phyloP scores from a whole-genome alignment of 2,329 filamentous ascomycete genomes.

The Aspergillus uvarum region DNA sequence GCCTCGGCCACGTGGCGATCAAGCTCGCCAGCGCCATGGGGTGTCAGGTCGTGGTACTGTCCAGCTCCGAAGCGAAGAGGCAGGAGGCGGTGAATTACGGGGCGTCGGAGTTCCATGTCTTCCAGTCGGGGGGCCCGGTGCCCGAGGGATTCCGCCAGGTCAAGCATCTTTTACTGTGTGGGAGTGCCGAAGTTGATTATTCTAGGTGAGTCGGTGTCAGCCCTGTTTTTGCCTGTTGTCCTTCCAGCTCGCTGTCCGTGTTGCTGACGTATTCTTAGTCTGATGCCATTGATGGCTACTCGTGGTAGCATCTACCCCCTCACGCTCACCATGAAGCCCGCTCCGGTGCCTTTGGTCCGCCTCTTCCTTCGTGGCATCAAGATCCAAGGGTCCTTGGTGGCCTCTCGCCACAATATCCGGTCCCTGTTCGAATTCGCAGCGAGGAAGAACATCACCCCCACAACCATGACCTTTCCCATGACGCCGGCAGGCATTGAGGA shows the following conservation, averaged over 20 bases:
- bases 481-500: slow-evolving; percentile 49
- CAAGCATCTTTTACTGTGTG: slow-evolving; percentile 18
- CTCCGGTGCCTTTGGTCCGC: slow-evolving; percentile 40
- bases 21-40: slow-evolving; percentile 67
- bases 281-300: slow-evolving; percentile 27
- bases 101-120: slow-evolving; percentile 59
- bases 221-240: background rate
- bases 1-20: slow-evolving; percentile 68
- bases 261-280: background rate
- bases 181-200: slow-evolving; percentile 11
- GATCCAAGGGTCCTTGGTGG: slow-evolving; percentile 63
- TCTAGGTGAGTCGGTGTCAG: slow-evolving; percentile 8
- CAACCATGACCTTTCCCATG: slow-evolving; percentile 64
- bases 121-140: background rate
- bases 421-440: slow-evolving; percentile 65
- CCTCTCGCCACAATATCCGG: slow-evolving; percentile 61
- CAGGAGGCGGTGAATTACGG: slow-evolving; percentile 47
- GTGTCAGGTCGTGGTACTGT: slow-evolving; percentile 48
- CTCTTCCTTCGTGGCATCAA: slow-evolving; percentile 56
- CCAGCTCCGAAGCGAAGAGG: slow-evolving; percentile 19
- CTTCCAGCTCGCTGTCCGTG: too few relatives aligned
- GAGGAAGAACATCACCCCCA: slow-evolving; percentile 60
- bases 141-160: slow-evolving; percentile 8
- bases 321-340: slow-evolving; percentile 21
- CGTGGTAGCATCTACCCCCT: slow-evolving; percentile 30